Evolutionary conservation across 148 eudicot species (phyloP).

Genomic region (Chenopodium quinoa): DNA sequence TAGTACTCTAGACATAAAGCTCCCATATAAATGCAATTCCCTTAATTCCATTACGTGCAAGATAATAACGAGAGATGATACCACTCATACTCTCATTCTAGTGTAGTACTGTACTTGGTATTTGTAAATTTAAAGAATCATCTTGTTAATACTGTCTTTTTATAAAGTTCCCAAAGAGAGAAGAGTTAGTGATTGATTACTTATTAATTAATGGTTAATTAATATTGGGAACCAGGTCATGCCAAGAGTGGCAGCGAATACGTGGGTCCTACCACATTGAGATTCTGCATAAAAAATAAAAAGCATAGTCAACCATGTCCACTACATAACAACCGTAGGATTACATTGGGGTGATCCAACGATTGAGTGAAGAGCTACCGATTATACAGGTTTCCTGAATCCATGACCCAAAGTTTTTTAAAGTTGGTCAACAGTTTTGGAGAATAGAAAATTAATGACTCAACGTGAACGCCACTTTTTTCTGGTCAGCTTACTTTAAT

Average conservation of each 20-base stretch:
- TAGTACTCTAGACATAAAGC: too few relatives aligned
- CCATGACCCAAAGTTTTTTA: not conserved
- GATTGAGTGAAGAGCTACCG: not conserved
- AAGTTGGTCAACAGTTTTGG: constrained; percentile 27
- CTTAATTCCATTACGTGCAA: too few relatives aligned
- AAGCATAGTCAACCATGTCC: constrained; percentile 24
- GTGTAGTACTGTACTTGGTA: too few relatives aligned
- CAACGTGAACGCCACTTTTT: constrained; percentile 28
- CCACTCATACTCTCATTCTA: too few relatives aligned
- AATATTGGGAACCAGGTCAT: constrained; percentile 7
- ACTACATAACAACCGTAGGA: constrained; percentile 14
- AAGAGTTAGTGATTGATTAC: too few relatives aligned
- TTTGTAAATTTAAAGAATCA: too few relatives aligned
- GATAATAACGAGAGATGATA: too few relatives aligned
- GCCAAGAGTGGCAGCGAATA: constrained; percentile 11
- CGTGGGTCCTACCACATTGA: constrained; percentile 24
- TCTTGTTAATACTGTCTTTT: too few relatives aligned
- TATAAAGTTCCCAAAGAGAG: too few relatives aligned
- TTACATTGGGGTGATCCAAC: constrained; percentile 7
- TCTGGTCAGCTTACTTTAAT: constrained; percentile 6
- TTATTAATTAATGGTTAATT: not conserved
- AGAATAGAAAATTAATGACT: constrained; percentile 7
- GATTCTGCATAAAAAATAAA: not conserved
- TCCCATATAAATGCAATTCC: too few relatives aligned
- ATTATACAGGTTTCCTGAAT: not conserved